Conservation (phyloP, 805 yeast genomes). For the Diddensiella caesifluorescens region DNA sequence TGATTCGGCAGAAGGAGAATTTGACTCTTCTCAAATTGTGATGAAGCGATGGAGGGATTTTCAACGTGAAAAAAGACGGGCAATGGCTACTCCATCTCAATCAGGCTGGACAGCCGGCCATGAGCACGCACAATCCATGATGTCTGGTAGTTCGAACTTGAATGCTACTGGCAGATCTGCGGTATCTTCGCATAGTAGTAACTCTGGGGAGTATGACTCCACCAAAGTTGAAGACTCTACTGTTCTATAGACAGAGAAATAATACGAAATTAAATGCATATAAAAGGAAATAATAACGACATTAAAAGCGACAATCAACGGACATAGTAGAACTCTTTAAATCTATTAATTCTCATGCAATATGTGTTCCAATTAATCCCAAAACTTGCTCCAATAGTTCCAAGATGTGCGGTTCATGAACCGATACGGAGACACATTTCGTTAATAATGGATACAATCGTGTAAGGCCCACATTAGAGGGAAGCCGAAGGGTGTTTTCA, state of each 20-base stretch:
- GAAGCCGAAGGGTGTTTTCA: neutral
- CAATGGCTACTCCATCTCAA: slow-evolving; percentile 11
- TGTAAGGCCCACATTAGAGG: too few species aligned
- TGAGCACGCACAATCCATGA: slow-evolving; percentile 1
- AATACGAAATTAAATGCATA: slow-evolving; percentile 7
- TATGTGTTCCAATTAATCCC: slow-evolving; percentile 4
- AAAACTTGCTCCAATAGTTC: slow-evolving; percentile 7
- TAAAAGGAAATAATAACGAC: neutral
- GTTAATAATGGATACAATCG: slow-evolving; percentile 14
- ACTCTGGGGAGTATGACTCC: neutral
- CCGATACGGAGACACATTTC: slow-evolving; percentile 10
- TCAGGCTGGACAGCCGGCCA: slow-evolving; percentile 15
- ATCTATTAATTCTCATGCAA: neutral
- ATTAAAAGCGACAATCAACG: neutral
- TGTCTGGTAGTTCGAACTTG: slow-evolving; percentile 4
- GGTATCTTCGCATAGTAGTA: neutral
- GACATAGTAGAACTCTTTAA: neutral
- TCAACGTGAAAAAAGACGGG: slow-evolving; percentile 68
- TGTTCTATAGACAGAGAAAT: slow-evolving; percentile 4
- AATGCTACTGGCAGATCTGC: slow-evolving; percentile 4
- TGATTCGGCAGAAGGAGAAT: slow-evolving; percentile 69
- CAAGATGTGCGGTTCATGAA: slow-evolving; percentile 8
- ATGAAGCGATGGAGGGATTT: slow-evolving; percentile 95
- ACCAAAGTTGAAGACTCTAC: slow-evolving; percentile 2
- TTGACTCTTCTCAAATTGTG: slow-evolving; percentile 82